These are phyloP conservation scores for Medicago arabica DNA, from an alignment of 306 rosid genomes.

Conservation along the genomic window DNA sequence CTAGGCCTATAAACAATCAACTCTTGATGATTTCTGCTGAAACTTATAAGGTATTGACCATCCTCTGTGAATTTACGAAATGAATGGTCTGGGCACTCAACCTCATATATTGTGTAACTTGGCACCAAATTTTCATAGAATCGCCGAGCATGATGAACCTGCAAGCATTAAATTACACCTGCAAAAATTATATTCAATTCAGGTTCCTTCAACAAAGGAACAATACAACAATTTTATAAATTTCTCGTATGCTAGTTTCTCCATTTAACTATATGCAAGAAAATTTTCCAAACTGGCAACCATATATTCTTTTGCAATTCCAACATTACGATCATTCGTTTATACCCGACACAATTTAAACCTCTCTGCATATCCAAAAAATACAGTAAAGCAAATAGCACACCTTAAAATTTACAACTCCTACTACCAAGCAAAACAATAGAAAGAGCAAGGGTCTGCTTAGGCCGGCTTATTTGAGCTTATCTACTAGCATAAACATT, in stretches of 20 bases:
- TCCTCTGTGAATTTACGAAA: conserved; percentile 95
- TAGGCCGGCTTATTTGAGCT: neutral
- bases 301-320: conserved; percentile 11
- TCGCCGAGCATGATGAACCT: conserved; percentile 84
- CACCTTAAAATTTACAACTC: conserved; percentile 18
- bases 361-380: conserved; percentile 5
- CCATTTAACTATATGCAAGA: conserved; percentile 6
- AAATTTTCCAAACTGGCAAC: conserved; percentile 26
- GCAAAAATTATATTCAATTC: conserved; percentile 62
- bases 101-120: conserved; percentile 78
- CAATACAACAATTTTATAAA: conserved; percentile 40
- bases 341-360: neutral
- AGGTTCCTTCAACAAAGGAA: conserved; percentile 54
- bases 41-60: conserved; percentile 88
- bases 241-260: conserved; percentile 11
- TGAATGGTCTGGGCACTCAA: conserved; percentile 87
- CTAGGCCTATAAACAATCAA: conserved; percentile 86
- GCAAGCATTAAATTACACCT: conserved; percentile 65
- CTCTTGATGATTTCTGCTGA: conserved; percentile 84
- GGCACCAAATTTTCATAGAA: conserved; percentile 97
- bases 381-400: conserved; percentile 31
- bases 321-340: conserved; percentile 11
- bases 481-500: neutral
- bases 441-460: neutral
- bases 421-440: neutral